Evolutionary conservation across 805 yeast species (phyloP).

Genomic region (Candida boleticola): DNA sequence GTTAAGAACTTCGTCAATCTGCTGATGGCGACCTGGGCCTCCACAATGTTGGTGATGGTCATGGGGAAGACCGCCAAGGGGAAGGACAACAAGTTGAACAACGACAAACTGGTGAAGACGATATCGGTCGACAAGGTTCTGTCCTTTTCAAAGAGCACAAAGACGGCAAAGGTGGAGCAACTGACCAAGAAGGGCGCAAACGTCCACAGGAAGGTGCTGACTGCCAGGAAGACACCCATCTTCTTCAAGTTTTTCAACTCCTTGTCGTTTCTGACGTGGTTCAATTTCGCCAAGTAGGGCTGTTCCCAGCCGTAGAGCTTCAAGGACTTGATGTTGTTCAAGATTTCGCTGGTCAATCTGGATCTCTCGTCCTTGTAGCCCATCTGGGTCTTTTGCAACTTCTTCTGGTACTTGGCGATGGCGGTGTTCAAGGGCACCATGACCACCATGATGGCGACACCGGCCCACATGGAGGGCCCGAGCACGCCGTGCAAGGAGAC

Average conservation of each 20-base stretch:
- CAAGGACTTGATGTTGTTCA: slow-evolving; percentile 87
- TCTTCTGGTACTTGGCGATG: slow-evolving; percentile 66
- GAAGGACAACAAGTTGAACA: slow-evolving; percentile 85
- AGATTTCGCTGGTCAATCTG: slow-evolving; percentile 79
- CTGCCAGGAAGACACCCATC: slow-evolving; percentile 71
- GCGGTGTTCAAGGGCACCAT: slow-evolving; percentile 79
- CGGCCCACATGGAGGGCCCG: slow-evolving; percentile 96
- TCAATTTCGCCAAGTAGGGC: slow-evolving; percentile 73
- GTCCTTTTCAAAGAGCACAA: slow-evolving; percentile 53
- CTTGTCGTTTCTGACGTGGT: slow-evolving; percentile 81
- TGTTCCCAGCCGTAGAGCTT: slow-evolving; percentile 95
- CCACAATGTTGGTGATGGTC: slow-evolving; percentile 82
- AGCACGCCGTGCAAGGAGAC: slow-evolving; percentile 66
- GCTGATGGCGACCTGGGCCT: slow-evolving; percentile 78
- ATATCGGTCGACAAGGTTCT: slow-evolving; percentile 81
- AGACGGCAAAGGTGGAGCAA: slow-evolving; percentile 83
- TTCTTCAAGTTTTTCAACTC: slow-evolving; percentile 74
- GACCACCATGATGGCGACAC: slow-evolving; percentile 73
- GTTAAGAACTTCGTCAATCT: slow-evolving; percentile 74
- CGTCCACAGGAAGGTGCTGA: slow-evolving; percentile 73
- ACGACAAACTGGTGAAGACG: slow-evolving; percentile 86
- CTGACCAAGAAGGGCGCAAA: slow-evolving; percentile 89
- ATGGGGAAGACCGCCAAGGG: slow-evolving; percentile 92
- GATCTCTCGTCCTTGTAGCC: slow-evolving; percentile 88
- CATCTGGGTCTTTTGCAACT: slow-evolving; percentile 83